A percentile compares a stretch with the other conserved stretches of the same genome.
These are phyloP conservation scores for Cordyceps fumosorosea DNA, from an alignment of 2,329 filamentous ascomycete genomes.

Conservation along the genomic window DNA sequence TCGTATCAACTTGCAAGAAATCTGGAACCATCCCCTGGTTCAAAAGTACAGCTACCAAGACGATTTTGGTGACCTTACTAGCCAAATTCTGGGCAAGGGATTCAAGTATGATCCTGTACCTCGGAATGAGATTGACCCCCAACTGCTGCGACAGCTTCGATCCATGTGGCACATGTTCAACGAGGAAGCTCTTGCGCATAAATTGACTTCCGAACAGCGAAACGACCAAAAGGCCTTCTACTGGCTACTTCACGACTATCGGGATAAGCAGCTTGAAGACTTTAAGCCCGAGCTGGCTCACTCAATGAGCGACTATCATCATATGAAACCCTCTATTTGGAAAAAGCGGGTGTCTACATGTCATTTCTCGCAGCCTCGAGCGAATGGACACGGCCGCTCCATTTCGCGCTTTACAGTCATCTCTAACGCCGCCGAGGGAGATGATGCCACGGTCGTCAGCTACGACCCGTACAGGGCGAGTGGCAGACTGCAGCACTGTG, in stretches of 20 bases:
- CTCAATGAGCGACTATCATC: constrained; percentile 87
- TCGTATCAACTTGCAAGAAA: constrained; percentile 71
- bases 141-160: constrained; percentile 77
- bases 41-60: constrained; percentile 76
- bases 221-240: constrained; percentile 96
- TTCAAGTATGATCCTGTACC: constrained; percentile 52
- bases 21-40: constrained; percentile 84
- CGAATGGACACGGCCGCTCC: constrained; percentile 44
- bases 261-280: constrained; percentile 79
- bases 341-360: constrained; percentile 56
- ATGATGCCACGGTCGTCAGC: constrained; percentile 49
- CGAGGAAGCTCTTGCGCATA: constrained; percentile 63
- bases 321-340: constrained; percentile 55
- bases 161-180: constrained; percentile 86
- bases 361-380: constrained; percentile 45
- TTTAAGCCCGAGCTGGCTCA: constrained; percentile 76
- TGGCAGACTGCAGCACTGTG: constrained; percentile 34
- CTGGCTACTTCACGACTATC: constrained; percentile 72
- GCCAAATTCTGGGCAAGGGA: constrained; percentile 55
- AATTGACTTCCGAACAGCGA: constrained; percentile 58
- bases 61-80: constrained; percentile 50
- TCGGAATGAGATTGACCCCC: constrained; percentile 65
- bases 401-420: constrained; percentile 60
- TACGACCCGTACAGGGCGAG: constrained; percentile 83
- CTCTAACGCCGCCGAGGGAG: constrained; percentile 50